Conservation (phyloP, 106 monocot species). For the Dactylorhiza incarnata region DNA sequence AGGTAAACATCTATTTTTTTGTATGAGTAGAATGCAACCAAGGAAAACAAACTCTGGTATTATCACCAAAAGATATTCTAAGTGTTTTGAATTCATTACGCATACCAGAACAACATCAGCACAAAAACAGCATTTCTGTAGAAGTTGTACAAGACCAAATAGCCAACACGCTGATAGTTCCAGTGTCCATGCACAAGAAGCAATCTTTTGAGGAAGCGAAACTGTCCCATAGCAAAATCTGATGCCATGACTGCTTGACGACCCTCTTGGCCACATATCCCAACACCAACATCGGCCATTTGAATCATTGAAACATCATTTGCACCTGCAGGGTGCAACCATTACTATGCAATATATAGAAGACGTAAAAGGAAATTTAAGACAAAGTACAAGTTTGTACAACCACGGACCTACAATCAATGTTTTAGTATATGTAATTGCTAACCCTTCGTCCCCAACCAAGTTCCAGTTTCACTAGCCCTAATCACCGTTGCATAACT, state of each 20-base stretch:
- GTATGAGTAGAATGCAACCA: not conserved
- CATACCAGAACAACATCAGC: slow-evolving; percentile 91
- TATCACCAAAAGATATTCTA: not conserved
- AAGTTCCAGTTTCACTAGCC: not conserved
- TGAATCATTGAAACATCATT: slow-evolving; percentile 99
- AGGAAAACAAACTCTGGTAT: not conserved
- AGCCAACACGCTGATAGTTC: slow-evolving; percentile 96
- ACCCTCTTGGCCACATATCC: slow-evolving; percentile 96
- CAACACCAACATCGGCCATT: slow-evolving; percentile 98
- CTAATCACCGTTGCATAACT: not conserved
- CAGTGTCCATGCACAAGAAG: slow-evolving; percentile 99
- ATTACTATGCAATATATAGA: not conserved
- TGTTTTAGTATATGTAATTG: too few relatives aligned
- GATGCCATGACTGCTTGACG: slow-evolving; percentile 99
- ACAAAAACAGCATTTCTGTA: slow-evolving; percentile 97
- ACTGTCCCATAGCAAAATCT: slow-evolving; percentile 99
- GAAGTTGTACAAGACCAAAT: slow-evolving; percentile 91
- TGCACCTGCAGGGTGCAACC: slow-evolving; percentile 45
- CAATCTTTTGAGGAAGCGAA: slow-evolving; percentile 88
- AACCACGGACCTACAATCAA: too few relatives aligned
- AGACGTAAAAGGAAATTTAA: not conserved
- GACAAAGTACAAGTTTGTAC: not conserved
- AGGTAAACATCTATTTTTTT: not conserved
- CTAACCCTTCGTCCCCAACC: not conserved
- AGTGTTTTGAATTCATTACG: not conserved